phyloP scores from a whole-genome alignment of 768 basidiomycete species.

The Tulasnella sp. region DNA sequence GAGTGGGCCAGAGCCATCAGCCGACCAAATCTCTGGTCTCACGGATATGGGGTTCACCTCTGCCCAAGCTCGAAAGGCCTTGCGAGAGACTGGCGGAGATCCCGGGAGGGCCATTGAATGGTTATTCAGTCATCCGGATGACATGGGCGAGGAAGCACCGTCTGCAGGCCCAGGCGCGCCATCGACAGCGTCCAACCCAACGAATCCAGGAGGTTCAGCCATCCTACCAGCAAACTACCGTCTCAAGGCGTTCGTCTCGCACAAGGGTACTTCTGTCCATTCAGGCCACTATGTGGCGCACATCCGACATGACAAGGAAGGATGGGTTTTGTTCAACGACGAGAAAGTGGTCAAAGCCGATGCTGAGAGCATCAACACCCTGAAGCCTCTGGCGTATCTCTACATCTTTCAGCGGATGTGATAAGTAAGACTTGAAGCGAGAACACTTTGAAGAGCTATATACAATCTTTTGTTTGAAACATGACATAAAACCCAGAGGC shows the following conservation, averaged over 20 bases:
- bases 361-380: constrained; percentile 57
- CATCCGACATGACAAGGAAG: constrained; percentile 38
- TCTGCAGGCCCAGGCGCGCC: constrained; percentile 28
- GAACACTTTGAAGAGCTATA: too few species aligned
- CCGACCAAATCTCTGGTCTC: constrained; percentile 63
- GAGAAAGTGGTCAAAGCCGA: constrained; percentile 93
- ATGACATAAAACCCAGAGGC: too few species aligned
- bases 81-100: constrained; percentile 72
- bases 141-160: constrained; percentile 47
- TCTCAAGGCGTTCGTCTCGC: constrained; percentile 90
- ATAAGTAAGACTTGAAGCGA: too few species aligned
- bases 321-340: constrained; percentile 92
- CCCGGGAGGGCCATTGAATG: constrained; percentile 87
- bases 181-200: constrained; percentile 18
- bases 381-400: constrained; percentile 84
- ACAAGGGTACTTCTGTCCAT: constrained; percentile 93
- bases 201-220: constrained; percentile 38
- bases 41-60: constrained; percentile 87
- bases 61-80: constrained; percentile 75
- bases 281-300: constrained; percentile 92
- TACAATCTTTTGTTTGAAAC: too few species aligned
- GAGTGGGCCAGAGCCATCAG: constrained; percentile 44
- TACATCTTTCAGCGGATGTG: constrained; percentile 74
- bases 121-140: constrained; percentile 90
- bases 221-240: constrained; percentile 63